These are phyloP conservation scores for Sarcodon sp. DNA, from an alignment of 768 basidiomycete genomes.

Conservation along the genomic window DNA sequence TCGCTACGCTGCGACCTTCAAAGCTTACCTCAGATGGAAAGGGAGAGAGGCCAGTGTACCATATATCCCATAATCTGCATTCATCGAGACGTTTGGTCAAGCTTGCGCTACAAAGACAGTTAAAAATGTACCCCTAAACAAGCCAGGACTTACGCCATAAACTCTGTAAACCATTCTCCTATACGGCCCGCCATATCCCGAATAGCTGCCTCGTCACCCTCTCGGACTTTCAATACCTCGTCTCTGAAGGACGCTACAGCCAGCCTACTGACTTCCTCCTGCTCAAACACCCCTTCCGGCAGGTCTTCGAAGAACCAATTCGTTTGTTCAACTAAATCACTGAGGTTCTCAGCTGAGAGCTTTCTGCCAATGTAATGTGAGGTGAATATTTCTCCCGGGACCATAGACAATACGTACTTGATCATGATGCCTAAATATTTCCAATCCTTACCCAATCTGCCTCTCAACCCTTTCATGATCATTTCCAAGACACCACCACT, in stretches of 20 bases:
- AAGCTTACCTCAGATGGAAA: conserved; percentile 53
- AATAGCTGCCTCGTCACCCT: conserved; percentile 1
- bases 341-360: conserved; percentile 20
- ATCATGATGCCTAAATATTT: conserved; percentile 33
- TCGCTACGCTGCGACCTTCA: neutral
- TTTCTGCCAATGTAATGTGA: conserved; percentile 21
- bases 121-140: neutral
- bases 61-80: conserved; percentile 49
- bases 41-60: conserved; percentile 54
- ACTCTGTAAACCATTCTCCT: conserved; percentile 36
- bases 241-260: conserved; percentile 7
- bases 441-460: conserved; percentile 27
- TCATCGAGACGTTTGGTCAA: conserved; percentile 33
- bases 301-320: conserved; percentile 23
- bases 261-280: conserved; percentile 19
- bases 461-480: conserved; percentile 33
- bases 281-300: conserved; percentile 16
- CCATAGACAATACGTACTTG: conserved; percentile 23
- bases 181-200: conserved; percentile 15
- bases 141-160: conserved; percentile 29
- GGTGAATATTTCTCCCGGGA: neutral
- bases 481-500: conserved; percentile 18
- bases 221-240: conserved; percentile 3
- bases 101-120: conserved; percentile 21
- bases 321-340: conserved; percentile 26